These are phyloP conservation scores for Gamarada debralockiae DNA, from an alignment of 495 filamentous ascomycete genomes.

Conservation along the genomic window DNA sequence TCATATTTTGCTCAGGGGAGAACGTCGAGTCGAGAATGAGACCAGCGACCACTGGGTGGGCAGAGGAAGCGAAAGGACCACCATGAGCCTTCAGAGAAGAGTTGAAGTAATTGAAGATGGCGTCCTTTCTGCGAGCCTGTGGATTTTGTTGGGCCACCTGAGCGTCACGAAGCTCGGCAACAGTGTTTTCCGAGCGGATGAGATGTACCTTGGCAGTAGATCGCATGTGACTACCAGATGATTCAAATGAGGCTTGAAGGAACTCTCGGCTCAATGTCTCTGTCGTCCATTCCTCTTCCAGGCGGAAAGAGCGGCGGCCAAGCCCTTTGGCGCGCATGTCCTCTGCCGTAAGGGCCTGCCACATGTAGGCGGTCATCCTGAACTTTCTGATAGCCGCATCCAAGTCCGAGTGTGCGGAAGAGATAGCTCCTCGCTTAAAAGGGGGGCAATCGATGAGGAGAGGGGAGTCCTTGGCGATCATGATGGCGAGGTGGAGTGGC, in stretches of 20 bases:
- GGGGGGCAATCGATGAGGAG: constrained; percentile 80
- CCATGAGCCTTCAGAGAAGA: constrained; percentile 37
- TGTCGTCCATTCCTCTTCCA: constrained; percentile 89
- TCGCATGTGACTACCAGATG: constrained; percentile 59
- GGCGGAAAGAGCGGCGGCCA: constrained; percentile 77
- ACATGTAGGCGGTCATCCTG: constrained; percentile 89
- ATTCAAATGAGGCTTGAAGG: background rate
- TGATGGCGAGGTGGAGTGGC: constrained; percentile 78
- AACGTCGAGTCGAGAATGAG: constrained; percentile 75
- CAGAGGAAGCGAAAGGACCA: too few species aligned
- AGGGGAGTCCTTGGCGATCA: constrained; percentile 84
- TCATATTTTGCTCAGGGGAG: constrained; percentile 80
- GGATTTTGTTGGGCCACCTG: constrained; percentile 74
- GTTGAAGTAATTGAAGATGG: constrained; percentile 74
- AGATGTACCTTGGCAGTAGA: constrained; percentile 88
- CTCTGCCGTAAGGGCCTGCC: constrained; percentile 93
- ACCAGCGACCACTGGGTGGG: constrained; percentile 81
- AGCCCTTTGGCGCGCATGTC: constrained; percentile 88
- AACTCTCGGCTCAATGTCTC: constrained; percentile 45
- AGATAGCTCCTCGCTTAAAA: constrained; percentile 46
- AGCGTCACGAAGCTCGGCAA: constrained; percentile 75
- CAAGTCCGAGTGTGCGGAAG: constrained; percentile 75
- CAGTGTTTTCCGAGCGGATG: constrained; percentile 72
- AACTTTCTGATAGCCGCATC: constrained; percentile 81
- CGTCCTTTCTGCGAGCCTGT: constrained; percentile 60